Conservation (phyloP, 2,329 filamentous ascomycete genomes). For the Botrytis hyacinthi region DNA sequence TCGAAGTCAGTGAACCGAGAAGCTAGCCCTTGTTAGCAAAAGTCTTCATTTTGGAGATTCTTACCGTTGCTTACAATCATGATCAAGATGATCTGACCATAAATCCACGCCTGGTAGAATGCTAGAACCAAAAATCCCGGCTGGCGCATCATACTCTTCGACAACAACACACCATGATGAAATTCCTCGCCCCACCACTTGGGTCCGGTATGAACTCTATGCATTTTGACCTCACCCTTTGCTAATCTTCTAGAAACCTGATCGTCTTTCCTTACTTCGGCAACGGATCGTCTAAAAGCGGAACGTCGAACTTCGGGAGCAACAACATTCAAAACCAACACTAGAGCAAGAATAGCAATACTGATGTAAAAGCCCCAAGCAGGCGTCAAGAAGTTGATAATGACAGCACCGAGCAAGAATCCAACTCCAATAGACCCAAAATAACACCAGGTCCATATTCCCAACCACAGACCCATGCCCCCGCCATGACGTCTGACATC, state of each 20-base stretch:
- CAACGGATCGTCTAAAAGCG: conserved; percentile 64
- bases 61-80: conserved; percentile 55
- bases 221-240: conserved; percentile 73
- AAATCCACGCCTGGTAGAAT: conserved; percentile 75
- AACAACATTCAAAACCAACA: conserved; percentile 67
- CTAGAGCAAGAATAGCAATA: conserved; percentile 62
- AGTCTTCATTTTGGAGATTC: conserved; percentile 22
- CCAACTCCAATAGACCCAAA: conserved; percentile 70
- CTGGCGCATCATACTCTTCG: conserved; percentile 68
- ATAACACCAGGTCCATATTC: conserved; percentile 75
- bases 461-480: conserved; percentile 77
- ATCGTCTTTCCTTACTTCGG: conserved; percentile 57
- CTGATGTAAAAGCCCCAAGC: conserved; percentile 76
- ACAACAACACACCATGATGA: conserved; percentile 65
- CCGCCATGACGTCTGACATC: conserved; percentile 74
- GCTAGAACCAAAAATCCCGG: conserved; percentile 70
- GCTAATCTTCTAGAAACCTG: conserved; percentile 58
- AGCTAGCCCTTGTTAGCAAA: conserved; percentile 42
- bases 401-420: conserved; percentile 67
- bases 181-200: conserved; percentile 77
- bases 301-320: conserved; percentile 71
- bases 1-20: conserved; percentile 68
- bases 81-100: conserved; percentile 70
- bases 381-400: conserved; percentile 63
- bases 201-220: conserved; percentile 68